Evolutionary conservation across 1,284 basidiomycete species (phyloP), one percentile per base, ranked within the genome.

Genomic region (Ceratobasidium sp.): DNA sequence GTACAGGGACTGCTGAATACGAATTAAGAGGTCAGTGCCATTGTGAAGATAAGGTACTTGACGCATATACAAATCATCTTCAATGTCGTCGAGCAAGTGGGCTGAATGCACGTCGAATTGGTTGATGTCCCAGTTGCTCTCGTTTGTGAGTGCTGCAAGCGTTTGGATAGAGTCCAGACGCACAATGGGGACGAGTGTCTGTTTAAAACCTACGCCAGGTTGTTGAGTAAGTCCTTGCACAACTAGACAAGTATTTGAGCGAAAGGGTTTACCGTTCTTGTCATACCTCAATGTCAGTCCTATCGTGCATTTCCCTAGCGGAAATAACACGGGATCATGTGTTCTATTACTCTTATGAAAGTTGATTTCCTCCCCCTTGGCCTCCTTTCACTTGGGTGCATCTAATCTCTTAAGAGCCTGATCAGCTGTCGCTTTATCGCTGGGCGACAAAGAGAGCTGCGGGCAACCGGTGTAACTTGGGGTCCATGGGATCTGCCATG

Each of bases 41-140:
- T 77, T 53, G n/a, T 75, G 60, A 59, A 77, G 85, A 0, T 81
- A 82, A 0, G 80, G 67, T 0, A 81, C 83, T 50, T 84, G 83
- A 0, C 64, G 22, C 83, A 86, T 85, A 57, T 83, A 85, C 9
- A 86, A 80, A 14, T 83, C 79, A 54, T 86, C 83, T 7, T 84
- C 78, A 0, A 86, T 80, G 0, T 76, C 8, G 48, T 59, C 78
- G 29, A 79, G 75, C 6, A 80, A 75, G 72, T 76, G 79, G 0
- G 79, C 80, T 15, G 77, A 76, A 33, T 81, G 81, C 0, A 87
- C 78, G 66, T 86, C 84, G 9, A 84, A 72, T 57, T 84, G 83
- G 0, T 78, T 76, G 9, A 82, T 66, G 9, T 78, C 78, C 71
- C 81, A 80, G 59, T 80, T 67, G 9, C 72, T 36, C 14, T 54